Evolutionary conservation across 495 filamentous ascomycete species (phyloP).

Genomic region (Daldinia decipiens): DNA sequence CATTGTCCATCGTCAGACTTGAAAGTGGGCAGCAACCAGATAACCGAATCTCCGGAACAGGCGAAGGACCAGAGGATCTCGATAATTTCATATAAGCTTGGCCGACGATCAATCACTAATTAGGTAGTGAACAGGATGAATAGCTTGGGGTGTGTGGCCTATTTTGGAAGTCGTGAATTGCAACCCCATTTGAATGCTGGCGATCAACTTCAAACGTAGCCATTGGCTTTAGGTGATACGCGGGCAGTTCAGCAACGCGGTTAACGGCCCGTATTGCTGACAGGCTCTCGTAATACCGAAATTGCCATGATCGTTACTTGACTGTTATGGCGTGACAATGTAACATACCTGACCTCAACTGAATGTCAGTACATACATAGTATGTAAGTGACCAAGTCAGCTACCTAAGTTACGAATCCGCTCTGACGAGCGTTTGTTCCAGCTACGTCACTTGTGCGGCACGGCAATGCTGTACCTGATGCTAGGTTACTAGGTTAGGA

Average conservation of each 20-base stretch:
- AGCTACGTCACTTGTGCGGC: constrained; percentile 44
- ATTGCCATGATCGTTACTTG: constrained; percentile 8
- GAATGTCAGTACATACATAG: too few species aligned
- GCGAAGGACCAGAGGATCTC: constrained; percentile 14
- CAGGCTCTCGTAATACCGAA: constrained; percentile 18
- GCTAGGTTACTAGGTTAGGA: constrained; percentile 15
- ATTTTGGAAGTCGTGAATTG: constrained; percentile 8
- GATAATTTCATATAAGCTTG: constrained; percentile 22
- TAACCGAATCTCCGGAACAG: constrained; percentile 34
- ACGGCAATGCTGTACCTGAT: constrained; percentile 41
- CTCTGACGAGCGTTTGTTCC: constrained; percentile 41
- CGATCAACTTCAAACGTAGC: constrained; percentile 26
- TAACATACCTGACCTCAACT: constrained; percentile 15
- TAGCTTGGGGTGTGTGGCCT: not conserved
- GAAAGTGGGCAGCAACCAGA: constrained; percentile 19
- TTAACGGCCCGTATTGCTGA: constrained; percentile 24
- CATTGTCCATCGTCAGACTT: constrained; percentile 16
- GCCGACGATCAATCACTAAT: constrained; percentile 19
- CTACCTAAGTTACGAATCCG: constrained; percentile 1
- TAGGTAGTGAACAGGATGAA: not conserved
- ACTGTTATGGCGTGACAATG: constrained; percentile 22
- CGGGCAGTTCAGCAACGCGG: constrained; percentile 12
- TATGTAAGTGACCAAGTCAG: constrained; percentile 22
- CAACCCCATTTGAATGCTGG: constrained; percentile 14
- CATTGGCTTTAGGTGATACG: constrained; percentile 11